Evolutionary conservation across 805 yeast species (phyloP).

Genomic region (Myxozyma neotropica): DNA sequence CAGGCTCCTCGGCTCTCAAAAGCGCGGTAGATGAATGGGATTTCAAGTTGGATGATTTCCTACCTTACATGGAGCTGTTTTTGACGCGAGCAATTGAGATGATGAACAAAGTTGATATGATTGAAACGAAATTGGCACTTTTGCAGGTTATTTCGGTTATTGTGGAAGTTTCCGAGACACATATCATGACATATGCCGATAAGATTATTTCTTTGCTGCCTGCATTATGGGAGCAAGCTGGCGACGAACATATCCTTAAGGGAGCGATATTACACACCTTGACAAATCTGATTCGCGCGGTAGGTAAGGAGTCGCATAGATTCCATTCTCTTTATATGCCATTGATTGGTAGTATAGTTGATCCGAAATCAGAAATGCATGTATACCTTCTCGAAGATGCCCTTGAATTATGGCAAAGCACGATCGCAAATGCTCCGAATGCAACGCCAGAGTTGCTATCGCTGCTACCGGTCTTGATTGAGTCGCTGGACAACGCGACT

Average conservation of each 20-base stretch:
- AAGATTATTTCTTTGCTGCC: conserved; percentile 58
- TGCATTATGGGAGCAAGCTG: conserved; percentile 68
- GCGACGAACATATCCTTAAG: conserved; percentile 44
- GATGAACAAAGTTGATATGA: conserved; percentile 54
- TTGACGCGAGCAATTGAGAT: conserved; percentile 55
- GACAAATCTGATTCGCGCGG: conserved; percentile 40
- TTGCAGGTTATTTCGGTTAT: conserved; percentile 68
- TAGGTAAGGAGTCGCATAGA: conserved; percentile 28
- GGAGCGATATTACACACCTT: conserved; percentile 45
- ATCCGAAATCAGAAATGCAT: conserved; percentile 58
- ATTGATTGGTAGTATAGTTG: conserved; percentile 61
- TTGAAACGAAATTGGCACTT: conserved; percentile 77
- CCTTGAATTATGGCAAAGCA: conserved; percentile 75
- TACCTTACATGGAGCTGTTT: conserved; percentile 57
- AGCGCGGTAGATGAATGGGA: conserved; percentile 84
- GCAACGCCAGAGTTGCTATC: conserved; percentile 48
- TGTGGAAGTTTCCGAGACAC: conserved; percentile 41
- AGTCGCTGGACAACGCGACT: conserved; percentile 69
- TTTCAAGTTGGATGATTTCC: conserved; percentile 67
- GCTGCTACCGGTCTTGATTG: conserved; percentile 55
- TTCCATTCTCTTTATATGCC: conserved; percentile 53
- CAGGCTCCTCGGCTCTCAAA: conserved; percentile 70
- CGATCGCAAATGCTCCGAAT: conserved; percentile 56
- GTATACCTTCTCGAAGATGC: conserved; percentile 80
- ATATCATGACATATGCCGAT: conserved; percentile 40